Evolutionary conservation across 495 filamentous ascomycete species (phyloP).

Genomic region (Trichoderma erinaceum): DNA sequence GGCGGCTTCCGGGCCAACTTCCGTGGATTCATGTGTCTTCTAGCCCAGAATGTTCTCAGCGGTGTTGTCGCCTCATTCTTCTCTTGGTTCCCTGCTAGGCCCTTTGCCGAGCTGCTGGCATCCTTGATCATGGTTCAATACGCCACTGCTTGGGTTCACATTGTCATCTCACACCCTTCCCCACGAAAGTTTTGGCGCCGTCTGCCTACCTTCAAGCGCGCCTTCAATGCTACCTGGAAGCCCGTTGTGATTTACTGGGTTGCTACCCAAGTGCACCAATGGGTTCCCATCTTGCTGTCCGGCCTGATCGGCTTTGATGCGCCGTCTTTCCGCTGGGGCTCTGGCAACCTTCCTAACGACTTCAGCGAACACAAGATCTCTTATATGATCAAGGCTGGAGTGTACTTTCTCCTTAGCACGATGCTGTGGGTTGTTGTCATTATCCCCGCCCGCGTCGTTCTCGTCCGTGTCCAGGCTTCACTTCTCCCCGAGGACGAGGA

Average conservation of each 20-base stretch:
- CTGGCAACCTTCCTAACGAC: background rate
- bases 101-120: conserved; percentile 32
- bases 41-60: conserved; percentile 20
- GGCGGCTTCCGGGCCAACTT: conserved; percentile 35
- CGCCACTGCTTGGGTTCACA: conserved; percentile 38
- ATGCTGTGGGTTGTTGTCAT: conserved; percentile 30
- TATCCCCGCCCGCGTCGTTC: conserved; percentile 37
- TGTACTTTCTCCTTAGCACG: conserved; percentile 25
- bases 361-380: conserved; percentile 16
- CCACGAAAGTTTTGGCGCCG: conserved; percentile 36
- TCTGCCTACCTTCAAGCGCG: conserved; percentile 37
- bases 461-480: conserved; percentile 46
- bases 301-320: conserved; percentile 26
- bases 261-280: conserved; percentile 23
- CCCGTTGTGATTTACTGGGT: conserved; percentile 33
- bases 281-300: conserved; percentile 26
- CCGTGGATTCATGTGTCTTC: conserved; percentile 33
- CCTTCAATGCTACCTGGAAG: conserved; percentile 38
- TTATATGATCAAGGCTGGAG: conserved; percentile 15
- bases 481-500: conserved; percentile 45
- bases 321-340: conserved; percentile 16
- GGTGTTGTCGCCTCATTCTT: conserved; percentile 22
- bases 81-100: conserved; percentile 19
- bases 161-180: conserved; percentile 38
- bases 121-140: conserved; percentile 33